Conservation (phyloP, 2,329 filamentous ascomycete species). For the Tolypocladium pustulatum region DNA sequence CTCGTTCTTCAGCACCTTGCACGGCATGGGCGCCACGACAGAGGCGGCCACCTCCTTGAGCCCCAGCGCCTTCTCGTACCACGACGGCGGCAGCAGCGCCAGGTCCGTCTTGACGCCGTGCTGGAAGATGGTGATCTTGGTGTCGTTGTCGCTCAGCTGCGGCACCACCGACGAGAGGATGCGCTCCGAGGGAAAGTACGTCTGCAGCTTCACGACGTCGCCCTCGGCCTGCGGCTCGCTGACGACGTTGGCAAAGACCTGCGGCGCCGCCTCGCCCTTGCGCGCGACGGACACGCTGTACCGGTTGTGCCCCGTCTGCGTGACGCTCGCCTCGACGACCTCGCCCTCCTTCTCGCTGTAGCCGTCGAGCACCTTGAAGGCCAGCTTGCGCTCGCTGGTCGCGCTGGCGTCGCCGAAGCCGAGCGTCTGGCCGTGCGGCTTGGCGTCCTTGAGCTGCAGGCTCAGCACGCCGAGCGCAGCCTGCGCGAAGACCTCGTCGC, state of each 20-base stretch:
- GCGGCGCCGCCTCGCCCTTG: constrained; percentile 23
- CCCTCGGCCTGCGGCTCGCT: constrained; percentile 23
- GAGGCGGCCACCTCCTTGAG: constrained; percentile 71
- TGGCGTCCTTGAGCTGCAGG: constrained; percentile 28
- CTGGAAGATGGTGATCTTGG: constrained; percentile 70
- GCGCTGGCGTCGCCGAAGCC: constrained; percentile 40
- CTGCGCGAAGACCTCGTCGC: constrained; percentile 72
- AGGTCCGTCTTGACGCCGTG: constrained; percentile 50
- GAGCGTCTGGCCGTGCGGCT: constrained; percentile 39
- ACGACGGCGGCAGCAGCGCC: constrained; percentile 52
- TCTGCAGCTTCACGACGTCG: constrained; percentile 21
- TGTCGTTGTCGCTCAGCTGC: constrained; percentile 38
- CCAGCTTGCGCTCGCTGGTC: constrained; percentile 33
- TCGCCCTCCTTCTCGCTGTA: constrained; percentile 53
- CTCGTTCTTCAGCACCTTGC: constrained; percentile 87
- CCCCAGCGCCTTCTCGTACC: constrained; percentile 82
- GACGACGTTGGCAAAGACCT: constrained; percentile 34
- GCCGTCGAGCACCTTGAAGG: constrained; percentile 48
- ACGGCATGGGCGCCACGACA: constrained; percentile 91
- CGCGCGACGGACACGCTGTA: constrained; percentile 37
- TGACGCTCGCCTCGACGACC: constrained; percentile 42
- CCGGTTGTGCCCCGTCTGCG: constrained; percentile 34
- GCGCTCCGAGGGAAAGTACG: constrained; percentile 71
- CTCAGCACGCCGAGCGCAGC: constrained; percentile 68
- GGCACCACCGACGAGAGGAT: constrained; percentile 69